Conservation (phyloP, 179 eudicot genomes). For the Silene vulgaris region DNA sequence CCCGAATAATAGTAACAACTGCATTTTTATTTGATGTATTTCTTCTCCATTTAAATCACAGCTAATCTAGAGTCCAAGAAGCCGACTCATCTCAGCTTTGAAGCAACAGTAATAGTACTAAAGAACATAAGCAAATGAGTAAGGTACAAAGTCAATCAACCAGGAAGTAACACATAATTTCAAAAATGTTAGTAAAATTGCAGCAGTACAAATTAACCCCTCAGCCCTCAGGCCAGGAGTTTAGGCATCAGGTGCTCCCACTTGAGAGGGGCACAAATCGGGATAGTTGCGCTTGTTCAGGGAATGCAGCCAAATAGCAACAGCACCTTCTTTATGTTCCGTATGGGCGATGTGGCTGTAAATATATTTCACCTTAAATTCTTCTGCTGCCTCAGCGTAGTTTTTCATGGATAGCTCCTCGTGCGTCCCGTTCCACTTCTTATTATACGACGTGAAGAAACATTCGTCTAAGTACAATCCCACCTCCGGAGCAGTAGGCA, state of each 20-base stretch:
- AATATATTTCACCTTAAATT: slow-evolving; percentile 69
- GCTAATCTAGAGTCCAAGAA: not conserved
- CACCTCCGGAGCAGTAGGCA: slow-evolving; percentile 96
- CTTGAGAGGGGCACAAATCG: slow-evolving; percentile 38
- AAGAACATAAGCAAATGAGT: not conserved
- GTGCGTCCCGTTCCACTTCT: slow-evolving; percentile 65
- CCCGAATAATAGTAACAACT: too few relatives aligned
- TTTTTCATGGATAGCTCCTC: slow-evolving; percentile 82
- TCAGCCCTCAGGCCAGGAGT: not conserved
- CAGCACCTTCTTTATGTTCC: slow-evolving; percentile 73
- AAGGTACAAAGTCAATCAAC: too few relatives aligned
- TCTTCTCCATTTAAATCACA: not conserved
- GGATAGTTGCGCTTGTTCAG: slow-evolving; percentile 79
- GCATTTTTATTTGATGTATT: not conserved
- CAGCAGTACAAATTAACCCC: not conserved
- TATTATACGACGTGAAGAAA: slow-evolving; percentile 75
- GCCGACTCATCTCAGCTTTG: too few relatives aligned
- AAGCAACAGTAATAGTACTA: too few relatives aligned
- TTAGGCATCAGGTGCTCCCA: not conserved
- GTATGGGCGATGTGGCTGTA: slow-evolving; percentile 73
- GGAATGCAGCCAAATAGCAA: slow-evolving; percentile 84
- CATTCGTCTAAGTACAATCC: slow-evolving; percentile 92
- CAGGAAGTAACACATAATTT: too few relatives aligned
- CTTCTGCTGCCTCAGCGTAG: slow-evolving; percentile 69
- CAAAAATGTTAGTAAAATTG: not conserved